Conservation (phyloP, 192 early-diverging fungal species). For the Coemansia sp. region DNA sequence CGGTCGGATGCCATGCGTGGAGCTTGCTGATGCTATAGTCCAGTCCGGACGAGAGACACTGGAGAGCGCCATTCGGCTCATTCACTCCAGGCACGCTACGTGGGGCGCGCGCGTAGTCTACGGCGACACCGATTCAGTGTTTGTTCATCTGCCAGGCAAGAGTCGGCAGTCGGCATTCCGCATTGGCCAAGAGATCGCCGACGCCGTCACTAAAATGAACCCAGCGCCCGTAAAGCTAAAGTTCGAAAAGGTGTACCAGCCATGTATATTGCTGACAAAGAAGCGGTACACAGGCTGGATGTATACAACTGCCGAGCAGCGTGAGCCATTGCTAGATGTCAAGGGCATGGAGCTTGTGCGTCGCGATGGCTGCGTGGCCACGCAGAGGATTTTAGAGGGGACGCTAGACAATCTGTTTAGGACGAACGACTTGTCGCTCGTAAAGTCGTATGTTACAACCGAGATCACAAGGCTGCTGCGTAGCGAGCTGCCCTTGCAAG, state of each 20-base stretch:
- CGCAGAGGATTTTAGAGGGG: conserved; percentile 78
- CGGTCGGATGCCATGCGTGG: conserved; percentile 87
- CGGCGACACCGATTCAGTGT: conserved; percentile 94
- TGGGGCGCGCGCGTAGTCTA: conserved; percentile 89
- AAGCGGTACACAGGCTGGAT: conserved; percentile 93
- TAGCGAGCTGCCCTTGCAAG: conserved; percentile 67
- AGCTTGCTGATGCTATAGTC: conserved; percentile 92
- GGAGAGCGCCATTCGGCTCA: conserved; percentile 70
- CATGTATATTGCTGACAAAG: conserved; percentile 87
- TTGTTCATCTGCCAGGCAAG: conserved; percentile 73
- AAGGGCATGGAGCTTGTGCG: conserved; percentile 97
- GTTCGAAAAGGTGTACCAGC: conserved; percentile 94
- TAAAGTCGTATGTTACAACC: conserved; percentile 73
- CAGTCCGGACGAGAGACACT: conserved; percentile 82
- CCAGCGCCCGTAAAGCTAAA: conserved; percentile 87
- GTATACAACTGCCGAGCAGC: conserved; percentile 67
- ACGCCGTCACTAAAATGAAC: conserved; percentile 71
- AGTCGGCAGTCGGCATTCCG: conserved; percentile 74
- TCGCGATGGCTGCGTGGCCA: conserved; percentile 80
- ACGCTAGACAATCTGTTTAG: conserved; percentile 80
- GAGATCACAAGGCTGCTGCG: conserved; percentile 76
- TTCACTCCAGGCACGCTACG: conserved; percentile 58
- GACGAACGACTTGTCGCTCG: conserved; percentile 75
- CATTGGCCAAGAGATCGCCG: conserved; percentile 83
- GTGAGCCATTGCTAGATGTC: conserved; percentile 81